Percentiles rank a stretch among this genome's conserved stretches.
Conservation (phyloP, 176 grass and related monocot genomes). For the Microstegium vimineum region DNA sequence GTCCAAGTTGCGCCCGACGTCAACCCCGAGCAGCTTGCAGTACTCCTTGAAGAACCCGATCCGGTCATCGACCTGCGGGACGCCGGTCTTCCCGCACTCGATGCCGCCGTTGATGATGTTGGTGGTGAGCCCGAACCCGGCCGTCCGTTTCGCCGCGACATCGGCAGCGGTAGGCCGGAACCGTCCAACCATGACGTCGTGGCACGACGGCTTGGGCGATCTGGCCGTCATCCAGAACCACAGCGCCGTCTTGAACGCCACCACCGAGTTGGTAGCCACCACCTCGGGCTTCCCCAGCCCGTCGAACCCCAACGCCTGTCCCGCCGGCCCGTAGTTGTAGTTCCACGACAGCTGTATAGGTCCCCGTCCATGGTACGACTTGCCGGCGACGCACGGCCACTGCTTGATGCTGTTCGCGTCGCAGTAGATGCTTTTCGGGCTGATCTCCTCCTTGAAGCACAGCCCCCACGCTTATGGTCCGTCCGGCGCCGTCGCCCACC, state of each 20-base stretch:
- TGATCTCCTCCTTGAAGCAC: conserved; percentile 78
- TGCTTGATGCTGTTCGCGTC: conserved; percentile 27
- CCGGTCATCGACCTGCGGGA: conserved; percentile 36
- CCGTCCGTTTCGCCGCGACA: conserved; percentile 35
- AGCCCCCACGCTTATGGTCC: conserved; percentile 50
- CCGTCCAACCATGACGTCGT: conserved; percentile 65
- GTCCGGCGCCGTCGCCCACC: conserved; percentile 39
- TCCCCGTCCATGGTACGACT: conserved; percentile 75
- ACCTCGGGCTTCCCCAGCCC: conserved; percentile 48
- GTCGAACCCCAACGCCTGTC: conserved; percentile 50
- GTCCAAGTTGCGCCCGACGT: conserved; percentile 49
- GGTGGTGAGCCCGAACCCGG: conserved; percentile 64
- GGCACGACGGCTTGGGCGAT: conserved; percentile 74
- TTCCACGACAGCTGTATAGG: conserved; percentile 93
- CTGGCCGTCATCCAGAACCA: conserved; percentile 86
- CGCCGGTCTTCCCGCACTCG: conserved; percentile 43
- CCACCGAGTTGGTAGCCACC: conserved; percentile 26
- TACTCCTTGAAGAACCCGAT: conserved; percentile 58
- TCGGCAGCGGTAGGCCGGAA: conserved; percentile 37
- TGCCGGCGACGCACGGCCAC: conserved; percentile 53
- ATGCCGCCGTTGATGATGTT: conserved; percentile 87
- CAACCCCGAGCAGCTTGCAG: conserved; percentile 38
- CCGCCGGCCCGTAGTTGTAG: conserved; percentile 82
- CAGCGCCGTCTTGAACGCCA: conserved; percentile 65
- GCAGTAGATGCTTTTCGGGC: conserved; percentile 51